Base-by-base conservation (phyloP, 345 rosid genomes). In the Anastatica hierochuntica region DNA sequence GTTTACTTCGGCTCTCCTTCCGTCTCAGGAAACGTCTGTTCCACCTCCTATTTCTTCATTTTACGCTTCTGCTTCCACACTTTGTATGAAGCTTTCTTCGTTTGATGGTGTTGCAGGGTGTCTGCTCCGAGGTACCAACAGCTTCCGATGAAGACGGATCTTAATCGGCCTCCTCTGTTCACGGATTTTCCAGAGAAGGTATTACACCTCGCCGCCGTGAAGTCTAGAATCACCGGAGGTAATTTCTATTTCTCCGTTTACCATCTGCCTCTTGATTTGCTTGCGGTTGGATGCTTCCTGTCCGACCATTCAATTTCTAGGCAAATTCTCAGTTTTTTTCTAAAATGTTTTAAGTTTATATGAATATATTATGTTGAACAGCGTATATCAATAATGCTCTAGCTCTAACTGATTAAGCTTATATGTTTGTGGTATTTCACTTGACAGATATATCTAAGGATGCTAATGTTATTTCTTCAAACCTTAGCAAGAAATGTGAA, bases 91-190 rank as follows among this genome's bases (percentile, higher is more conserved):
- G n/a, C n/a, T 2, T 62, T 52, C 26, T 43, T 14, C 14, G 10
- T 45, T 51, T 26, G 37, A 8, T 59, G 27, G 4, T 48, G 55
- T 64, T 53, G 63, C 59, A 90, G 97, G 20, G 84, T 78, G 43
- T 70, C 72, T 66, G 92, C 89, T 36, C 96, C 96, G 3, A 76
- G 95, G 58, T 90, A 87, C 34, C 82, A 76, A 51, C 70, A 74
- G 79, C 69, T 90, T 34, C 96, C 98, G 38, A 68, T 74, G 60
- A 83, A 84, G 79, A 90, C 96, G 2, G 97, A 90, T 73, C 81
- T 90, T 19, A 90, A 82, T 52, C 71, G 77, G 33, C 98, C 77
- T 42, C 98, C 98, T n/a, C 59, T 80, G 0, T 69, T 80, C 1
- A 51, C 72, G 2, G 70, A 86, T 70, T 71, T 76, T 18, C 79